Base-by-base conservation (phyloP, 2,329 filamentous ascomycete species). In the Exophiala phaeomuriformis region DNA sequence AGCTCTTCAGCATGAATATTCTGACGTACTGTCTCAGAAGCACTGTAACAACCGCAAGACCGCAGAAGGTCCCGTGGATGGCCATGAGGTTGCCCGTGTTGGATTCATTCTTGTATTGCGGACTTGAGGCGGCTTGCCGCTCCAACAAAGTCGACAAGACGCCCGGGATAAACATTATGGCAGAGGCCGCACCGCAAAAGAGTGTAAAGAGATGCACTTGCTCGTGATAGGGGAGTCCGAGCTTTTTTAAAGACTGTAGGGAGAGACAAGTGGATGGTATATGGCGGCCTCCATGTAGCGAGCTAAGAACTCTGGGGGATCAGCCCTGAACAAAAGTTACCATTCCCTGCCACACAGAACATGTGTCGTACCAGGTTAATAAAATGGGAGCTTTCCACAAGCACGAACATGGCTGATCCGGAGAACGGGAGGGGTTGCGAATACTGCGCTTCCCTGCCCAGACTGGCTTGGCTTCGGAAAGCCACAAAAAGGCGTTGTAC, bases 11-110 rank as follows among this genome's bases (percentile, higher is more conserved):
- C 64, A 79, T 71, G 7, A 64, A 61, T 2, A 70, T 29, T 7
- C 77, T 70, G 29, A 78, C 77, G 53, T 75, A 77, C 33, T 72
- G 62, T 31, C 75, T 70, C n/a, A 72, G 63, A 3, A 69, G 4
- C 1, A 76, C 71, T 1, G 68, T 64, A 6, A 75, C 46, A 0
- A 69, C 61, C 1, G 74, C 71, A 8, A 71, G 40, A 0, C 64
- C 61, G 9, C 71, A 70, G 45, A 75, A 66, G 1, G 69, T 53
- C 6, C 70, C 61, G 1, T 71, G 71, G 7, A 73, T 70, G 1
- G 66, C 66, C 8, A 77, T 63, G n/a, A 77, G 71, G 8, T 64
- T 59, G 7, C 60, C 58, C 0, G 66, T 65, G 50, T 69, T 72
- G 52, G 67, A 67, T 47, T 69, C 72, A 8, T 64, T 53, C 1